Evolutionary conservation across 345 rosid genomes (phyloP), one percentile per base, ranked within the genome.

Genomic region (Barbarea vulgaris): DNA sequence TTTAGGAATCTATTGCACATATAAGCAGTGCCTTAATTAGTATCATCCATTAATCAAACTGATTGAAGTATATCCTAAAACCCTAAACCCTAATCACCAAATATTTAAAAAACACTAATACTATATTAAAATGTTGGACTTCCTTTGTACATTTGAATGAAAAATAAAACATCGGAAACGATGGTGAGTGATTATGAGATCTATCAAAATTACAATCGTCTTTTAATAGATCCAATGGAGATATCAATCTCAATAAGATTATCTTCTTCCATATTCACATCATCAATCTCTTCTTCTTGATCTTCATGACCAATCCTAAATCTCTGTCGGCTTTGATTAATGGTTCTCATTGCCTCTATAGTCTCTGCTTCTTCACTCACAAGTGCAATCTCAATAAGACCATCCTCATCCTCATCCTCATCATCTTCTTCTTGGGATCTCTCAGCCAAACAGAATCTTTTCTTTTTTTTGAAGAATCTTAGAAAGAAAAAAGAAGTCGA

Each of bases 231-330:
- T 7, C 92, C 91, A 79, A 85, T 67, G 9, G 88, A 85, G 70
- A 91, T 86, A 78, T 91, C 97, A 75, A 91, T 87, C 81, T 91
- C 97, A 73, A 91, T 87, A 67, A 91, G 75, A 64, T 86, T 87
- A 28, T 88, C 94, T 46, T 89, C 97, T 53, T 86, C 97, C 39
- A 74, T 65, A 59, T 64, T 87, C 28, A 61, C 82, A 62, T 81
- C 81, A 9, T 75, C 80, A 7, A 74, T 74, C 30, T 66, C 59
- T 48, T 67, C 53, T 66, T 36, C 67, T 46, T 65, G 57, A 19
- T 64, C 64, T 33, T 18, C 8, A 44, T n/a, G 51, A 46, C 8
- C 73, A 67, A 12, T 33, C 46, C 25, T 66, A 55, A 76, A 31
- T 25, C 56, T 74, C 36, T 68, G 67, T 21, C 36, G 73, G 59